Percentiles rank a stretch among this genome's conserved stretches.
Conservation (phyloP, 2,329 filamentous ascomycete genomes). For the Magnaporthales sp. region DNA sequence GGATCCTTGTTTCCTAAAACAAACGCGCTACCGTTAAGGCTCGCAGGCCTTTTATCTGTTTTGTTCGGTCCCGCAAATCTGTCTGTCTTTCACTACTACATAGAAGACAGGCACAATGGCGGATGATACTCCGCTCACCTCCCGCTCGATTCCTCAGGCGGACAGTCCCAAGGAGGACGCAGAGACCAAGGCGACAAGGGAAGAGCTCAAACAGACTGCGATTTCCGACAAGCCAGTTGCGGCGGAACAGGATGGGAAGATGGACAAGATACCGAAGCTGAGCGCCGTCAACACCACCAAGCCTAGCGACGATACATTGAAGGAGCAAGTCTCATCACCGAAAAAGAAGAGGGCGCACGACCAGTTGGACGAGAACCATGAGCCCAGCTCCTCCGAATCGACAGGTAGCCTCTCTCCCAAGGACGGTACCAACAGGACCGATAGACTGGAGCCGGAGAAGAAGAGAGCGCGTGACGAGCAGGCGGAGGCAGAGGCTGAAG, state of each 20-base stretch:
- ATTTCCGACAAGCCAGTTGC: conserved; percentile 43
- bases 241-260: conserved; percentile 13
- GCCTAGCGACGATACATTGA: conserved; percentile 24
- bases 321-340: conserved; percentile 46
- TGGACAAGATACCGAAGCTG: conserved; percentile 24
- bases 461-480: conserved; percentile 51
- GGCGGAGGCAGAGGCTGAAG: conserved; percentile 23
- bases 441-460: conserved; percentile 54
- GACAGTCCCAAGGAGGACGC: conserved; percentile 42
- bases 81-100: not conserved
- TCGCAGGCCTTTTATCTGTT: not conserved
- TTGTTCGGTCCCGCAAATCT: not conserved
- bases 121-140: conserved; percentile 32
- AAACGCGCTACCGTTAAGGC: not conserved
- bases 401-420: conserved; percentile 27
- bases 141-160: conserved; percentile 28
- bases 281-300: conserved; percentile 19
- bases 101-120: conserved; percentile 28
- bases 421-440: conserved; percentile 37
- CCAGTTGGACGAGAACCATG: conserved; percentile 43
- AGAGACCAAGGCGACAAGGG: conserved; percentile 53
- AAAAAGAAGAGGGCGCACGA: conserved; percentile 60
- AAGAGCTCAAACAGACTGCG: conserved; percentile 55
- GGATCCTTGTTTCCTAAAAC: not conserved
- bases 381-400: conserved; percentile 23